Conservation (phyloP, 1,139 yeast species). For the Pichia sp. region DNA sequence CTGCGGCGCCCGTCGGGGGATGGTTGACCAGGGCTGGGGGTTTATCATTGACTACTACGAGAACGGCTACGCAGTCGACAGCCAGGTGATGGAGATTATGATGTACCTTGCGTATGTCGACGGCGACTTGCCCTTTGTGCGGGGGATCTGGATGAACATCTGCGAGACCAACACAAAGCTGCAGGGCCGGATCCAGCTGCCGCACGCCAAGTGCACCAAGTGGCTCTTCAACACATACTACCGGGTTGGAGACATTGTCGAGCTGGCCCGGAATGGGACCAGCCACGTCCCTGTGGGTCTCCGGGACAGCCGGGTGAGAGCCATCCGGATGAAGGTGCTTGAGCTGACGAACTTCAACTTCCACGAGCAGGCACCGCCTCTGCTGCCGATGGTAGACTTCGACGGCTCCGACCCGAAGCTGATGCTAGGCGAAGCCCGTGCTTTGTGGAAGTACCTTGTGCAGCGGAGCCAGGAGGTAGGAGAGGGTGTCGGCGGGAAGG, state of each 20-base stretch:
- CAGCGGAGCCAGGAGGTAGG: not conserved
- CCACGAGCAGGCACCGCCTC: slow-evolving; percentile 47
- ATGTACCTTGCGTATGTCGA: slow-evolving; percentile 70
- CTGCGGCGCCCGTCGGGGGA: slow-evolving; percentile 49
- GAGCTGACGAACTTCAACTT: slow-evolving; percentile 28
- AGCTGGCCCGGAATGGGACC: not conserved
- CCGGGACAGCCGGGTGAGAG: slow-evolving; percentile 29
- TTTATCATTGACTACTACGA: slow-evolving; percentile 65
- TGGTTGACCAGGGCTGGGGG: slow-evolving; percentile 67
- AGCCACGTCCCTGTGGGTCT: slow-evolving; percentile 33
- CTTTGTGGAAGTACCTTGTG: slow-evolving; percentile 55
- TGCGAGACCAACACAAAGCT: slow-evolving; percentile 25
- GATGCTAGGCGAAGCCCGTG: slow-evolving; percentile 70
- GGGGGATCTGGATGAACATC: slow-evolving; percentile 55
- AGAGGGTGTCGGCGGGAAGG: too few species aligned
- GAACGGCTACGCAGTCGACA: slow-evolving; percentile 44
- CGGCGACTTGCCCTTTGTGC: slow-evolving; percentile 70
- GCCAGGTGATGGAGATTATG: slow-evolving; percentile 60
- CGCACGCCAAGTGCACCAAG: slow-evolving; percentile 46
- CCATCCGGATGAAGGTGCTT: slow-evolving; percentile 28
- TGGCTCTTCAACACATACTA: slow-evolving; percentile 57
- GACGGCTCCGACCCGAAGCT: slow-evolving; percentile 36
- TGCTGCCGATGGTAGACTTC: slow-evolving; percentile 52
- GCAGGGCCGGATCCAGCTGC: slow-evolving; percentile 25
- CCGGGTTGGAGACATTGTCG: slow-evolving; percentile 26